Evolutionary conservation across 192 early-diverging fungal species (phyloP), one percentile per base, ranked within the genome.

Genomic region (Spinellus fusiger): DNA sequence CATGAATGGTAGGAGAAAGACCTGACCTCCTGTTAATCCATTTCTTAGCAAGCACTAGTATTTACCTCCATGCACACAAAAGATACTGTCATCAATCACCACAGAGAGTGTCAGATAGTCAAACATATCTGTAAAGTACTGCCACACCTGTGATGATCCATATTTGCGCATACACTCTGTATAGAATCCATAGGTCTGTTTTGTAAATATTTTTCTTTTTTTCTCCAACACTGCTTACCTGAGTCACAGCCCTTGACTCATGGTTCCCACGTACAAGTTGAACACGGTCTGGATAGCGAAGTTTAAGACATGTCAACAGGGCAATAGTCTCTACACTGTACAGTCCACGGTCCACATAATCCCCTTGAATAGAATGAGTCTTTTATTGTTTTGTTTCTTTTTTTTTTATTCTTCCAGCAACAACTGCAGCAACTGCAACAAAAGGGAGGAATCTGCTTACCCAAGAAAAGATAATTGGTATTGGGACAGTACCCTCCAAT

Each of bases 221-320:
- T 13, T 12, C 5, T 55, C 15, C n/a, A 26, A 1, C 20, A 57
- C 9, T 1, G n/a, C 56, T 29, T 62, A 89, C 90, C 69, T 90
- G 86, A 16, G 95, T 98, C 10, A 98, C 92, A 15, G 90, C 89
- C 48, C 95, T 74, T 18, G 89, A 89, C 73, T 98, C 95, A 59
- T 98, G 95, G 73, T 98, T 98, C 13, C 95, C 95, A 15, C 95
- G 77, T 29, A 98, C 80, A 25, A 98, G 74, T 40, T 89, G 88
- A 15, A 98, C 85, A 53, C 95, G 72, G n/a, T 84, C 75, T 1
- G 95, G 95, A 70, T 91, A 94, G 34, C 93, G 73, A 38, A 98
- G 70, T 61, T 98, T 98, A 1, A 96, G 69, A 62, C 91, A 92
- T 0, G 84, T 83, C 59, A 98, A 77, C 5, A 98, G 75, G 8